Evolutionary conservation across 2,329 filamentous ascomycete genomes (phyloP), one percentile per base, ranked within the genome.

Genomic region (Fusarium cicatricum): DNA sequence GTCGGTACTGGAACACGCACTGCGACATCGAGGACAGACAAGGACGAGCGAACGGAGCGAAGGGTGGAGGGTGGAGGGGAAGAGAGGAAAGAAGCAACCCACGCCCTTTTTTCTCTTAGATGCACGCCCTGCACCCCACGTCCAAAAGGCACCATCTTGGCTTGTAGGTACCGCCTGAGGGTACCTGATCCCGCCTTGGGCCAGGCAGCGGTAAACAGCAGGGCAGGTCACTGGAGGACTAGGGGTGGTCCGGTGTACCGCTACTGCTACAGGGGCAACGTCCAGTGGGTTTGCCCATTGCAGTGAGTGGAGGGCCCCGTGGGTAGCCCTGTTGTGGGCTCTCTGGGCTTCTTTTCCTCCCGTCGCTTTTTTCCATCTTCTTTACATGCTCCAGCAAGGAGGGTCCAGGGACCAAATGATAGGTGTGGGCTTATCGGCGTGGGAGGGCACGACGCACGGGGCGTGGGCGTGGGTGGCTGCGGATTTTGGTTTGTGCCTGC

Each of bases 1-100:
- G 65, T 65, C 61, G 63, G 64, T 69, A 67, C 63, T 57, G 64
- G 59, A 58, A 46, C 60, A 64, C 43, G 48, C 62, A 64, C 56
- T 60, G 60, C 49, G 51, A 56, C 58, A 33, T 63, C 54, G 56
- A 59, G 48, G 57, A 46, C 41, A 42, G 59, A 63, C 45, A 49
- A 41, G 55, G 51, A 63, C 40, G 55, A 60, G 63, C 52, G 58
- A 59, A 58, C 55, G 49, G 58, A 68, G 65, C 55, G 52, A 53
- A 54, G 56, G 49, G 52, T 47, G 55, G 39, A 55, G 58, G 48
- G 59, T 59, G 55, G 59, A 62, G 60, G 54, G 54, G 34, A 51
- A 42, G 46, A 59, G 59, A 62, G 59, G 59, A 58, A 63, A 60
- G 46, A 48, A 53, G 47, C 45, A 60, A 40, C 16, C 31, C 31